phyloP scores from a whole-genome alignment of 2,329 filamentous ascomycete genomes.

The Paecilomyces variotii region DNA sequence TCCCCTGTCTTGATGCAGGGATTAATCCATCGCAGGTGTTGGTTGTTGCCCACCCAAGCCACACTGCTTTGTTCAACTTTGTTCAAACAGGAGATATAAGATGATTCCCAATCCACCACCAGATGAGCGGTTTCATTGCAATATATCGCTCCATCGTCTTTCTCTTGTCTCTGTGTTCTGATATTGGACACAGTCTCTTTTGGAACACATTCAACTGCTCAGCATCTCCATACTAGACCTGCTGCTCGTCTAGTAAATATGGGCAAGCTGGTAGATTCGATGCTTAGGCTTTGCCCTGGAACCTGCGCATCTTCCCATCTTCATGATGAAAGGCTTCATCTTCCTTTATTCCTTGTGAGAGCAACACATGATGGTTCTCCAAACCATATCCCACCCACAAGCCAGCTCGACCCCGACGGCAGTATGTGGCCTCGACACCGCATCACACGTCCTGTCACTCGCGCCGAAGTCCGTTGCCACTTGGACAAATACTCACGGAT shows the following conservation, averaged over 20 bases:
- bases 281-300: not conserved
- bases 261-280: not conserved
- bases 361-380: not conserved
- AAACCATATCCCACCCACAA: not conserved
- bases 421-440: not conserved
- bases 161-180: no score
- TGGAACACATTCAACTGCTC: no score
- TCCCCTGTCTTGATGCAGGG: no score
- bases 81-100: no score
- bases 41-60: no score
- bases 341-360: not conserved
- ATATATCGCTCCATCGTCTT: no score
- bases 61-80: no score
- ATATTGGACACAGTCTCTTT: no score
- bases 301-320: not conserved
- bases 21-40: no score
- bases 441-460: not conserved
- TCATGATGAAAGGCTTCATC: not conserved
- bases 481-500: not conserved
- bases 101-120: no score
- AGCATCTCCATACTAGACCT: no score
- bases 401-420: not conserved
- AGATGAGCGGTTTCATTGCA: no score
- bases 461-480: not conserved
- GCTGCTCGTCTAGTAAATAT: not conserved